These are phyloP conservation scores for Porphyra umbilicalis DNA, from an alignment of 31 red algal species.

Conservation along the genomic window DNA sequence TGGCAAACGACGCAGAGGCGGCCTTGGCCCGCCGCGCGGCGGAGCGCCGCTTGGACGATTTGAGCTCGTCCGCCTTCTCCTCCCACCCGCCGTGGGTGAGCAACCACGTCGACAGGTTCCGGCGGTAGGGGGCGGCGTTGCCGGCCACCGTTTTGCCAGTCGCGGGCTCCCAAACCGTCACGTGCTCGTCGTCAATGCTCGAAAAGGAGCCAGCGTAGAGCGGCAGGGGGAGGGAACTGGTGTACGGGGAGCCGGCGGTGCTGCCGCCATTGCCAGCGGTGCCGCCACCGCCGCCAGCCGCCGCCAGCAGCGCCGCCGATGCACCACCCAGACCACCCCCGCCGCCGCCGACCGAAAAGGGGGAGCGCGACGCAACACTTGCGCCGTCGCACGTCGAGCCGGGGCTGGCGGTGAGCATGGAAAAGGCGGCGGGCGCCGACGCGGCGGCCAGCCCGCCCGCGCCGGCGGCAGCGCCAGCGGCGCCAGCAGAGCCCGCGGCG, in stretches of 20 bases:
- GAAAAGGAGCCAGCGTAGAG: not conserved
- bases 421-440: not conserved
- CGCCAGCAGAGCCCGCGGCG: not conserved
- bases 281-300: too few species aligned
- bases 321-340: not conserved
- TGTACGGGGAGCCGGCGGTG: not conserved
- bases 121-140: slow-evolving; percentile 91
- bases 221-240: not conserved
- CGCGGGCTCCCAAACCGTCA: slow-evolving; percentile 91
- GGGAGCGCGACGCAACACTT: not conserved
- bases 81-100: slow-evolving; percentile 73
- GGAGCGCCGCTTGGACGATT: slow-evolving; percentile 77
- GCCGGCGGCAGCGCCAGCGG: not conserved
- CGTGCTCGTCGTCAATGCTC: slow-evolving; percentile 83
- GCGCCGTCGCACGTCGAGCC: not conserved
- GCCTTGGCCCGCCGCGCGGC: slow-evolving; percentile 55
- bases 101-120: slow-evolving; percentile 76
- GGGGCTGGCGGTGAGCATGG: not conserved
- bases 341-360: not conserved
- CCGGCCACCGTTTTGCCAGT: slow-evolving; percentile 93
- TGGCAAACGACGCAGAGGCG: slow-evolving; percentile 57
- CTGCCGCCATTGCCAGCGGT: not conserved
- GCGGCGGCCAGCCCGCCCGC: not conserved
- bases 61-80: slow-evolving; percentile 88
- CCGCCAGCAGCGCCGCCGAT: not conserved